Evolutionary conservation across 257 asterid species (phyloP).

Genomic region (Hygrophila difformis): DNA sequence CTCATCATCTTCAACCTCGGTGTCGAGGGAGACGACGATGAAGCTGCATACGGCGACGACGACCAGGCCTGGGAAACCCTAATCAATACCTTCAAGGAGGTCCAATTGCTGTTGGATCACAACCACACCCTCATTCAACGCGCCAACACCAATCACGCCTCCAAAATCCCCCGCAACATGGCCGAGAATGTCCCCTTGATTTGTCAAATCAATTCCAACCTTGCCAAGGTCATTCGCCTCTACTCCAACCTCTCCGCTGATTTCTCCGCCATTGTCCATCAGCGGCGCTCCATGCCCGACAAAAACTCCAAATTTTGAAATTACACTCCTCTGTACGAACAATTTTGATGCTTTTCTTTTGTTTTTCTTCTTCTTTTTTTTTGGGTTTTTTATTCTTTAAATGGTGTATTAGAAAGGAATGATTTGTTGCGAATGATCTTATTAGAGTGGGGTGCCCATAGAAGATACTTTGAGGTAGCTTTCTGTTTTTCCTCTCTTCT

Average conservation of each 20-base stretch:
- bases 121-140: conserved; percentile 56
- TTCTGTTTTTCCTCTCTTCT: too few species aligned
- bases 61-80: conserved; percentile 40
- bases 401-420: too few species aligned
- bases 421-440: too few species aligned
- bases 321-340: too few species aligned
- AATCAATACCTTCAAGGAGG: conserved; percentile 41
- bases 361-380: too few species aligned
- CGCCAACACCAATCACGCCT: conserved; percentile 58
- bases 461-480: too few species aligned
- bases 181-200: conserved; percentile 51
- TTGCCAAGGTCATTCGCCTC: conserved; percentile 36
- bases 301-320: too few species aligned
- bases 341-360: too few species aligned
- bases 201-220: conserved; percentile 50
- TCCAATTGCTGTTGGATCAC: conserved; percentile 48
- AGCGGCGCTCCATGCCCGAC: too few species aligned
- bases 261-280: conserved; percentile 21
- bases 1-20: conserved; percentile 13
- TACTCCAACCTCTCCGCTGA: conserved; percentile 51
- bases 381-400: too few species aligned
- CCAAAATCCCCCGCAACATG: conserved; percentile 44
- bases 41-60: conserved; percentile 18
- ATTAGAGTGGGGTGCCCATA: too few species aligned
- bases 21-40: conserved; percentile 15